phyloP scores from a whole-genome alignment of 1,284 basidiomycete genomes.

The Ceratobasidium papillatum region DNA sequence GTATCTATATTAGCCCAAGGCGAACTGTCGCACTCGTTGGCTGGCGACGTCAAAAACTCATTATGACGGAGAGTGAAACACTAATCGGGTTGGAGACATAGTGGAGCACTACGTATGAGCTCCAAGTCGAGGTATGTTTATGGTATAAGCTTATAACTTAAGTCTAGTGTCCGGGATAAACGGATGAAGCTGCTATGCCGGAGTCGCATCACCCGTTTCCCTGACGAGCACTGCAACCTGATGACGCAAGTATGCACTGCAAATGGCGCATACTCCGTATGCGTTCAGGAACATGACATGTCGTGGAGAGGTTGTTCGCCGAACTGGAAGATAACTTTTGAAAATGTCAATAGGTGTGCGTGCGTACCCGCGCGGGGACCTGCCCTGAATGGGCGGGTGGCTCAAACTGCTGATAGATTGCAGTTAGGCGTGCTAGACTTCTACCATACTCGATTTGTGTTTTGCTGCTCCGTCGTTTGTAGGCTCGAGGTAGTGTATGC shows the following conservation, averaged over 20 bases:
- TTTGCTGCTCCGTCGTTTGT: neutral
- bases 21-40: neutral
- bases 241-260: neutral
- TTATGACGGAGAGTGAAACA: neutral
- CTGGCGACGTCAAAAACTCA: neutral
- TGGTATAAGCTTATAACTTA: no score
- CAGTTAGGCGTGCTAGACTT: neutral
- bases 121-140: neutral
- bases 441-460: neutral
- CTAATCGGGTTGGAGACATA: neutral
- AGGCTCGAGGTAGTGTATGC: neutral
- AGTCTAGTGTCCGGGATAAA: neutral
- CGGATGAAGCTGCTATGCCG: neutral
- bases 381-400: neutral
- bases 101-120: neutral
- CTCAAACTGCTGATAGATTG: neutral
- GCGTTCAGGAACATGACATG: neutral
- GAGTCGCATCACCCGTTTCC: neutral
- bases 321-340: neutral
- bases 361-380: neutral
- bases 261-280: neutral
- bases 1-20: neutral
- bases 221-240: neutral
- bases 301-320: neutral
- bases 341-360: neutral